Evolutionary conservation across 352 stramenopile genomes (phyloP).

Genomic region (Phytophthora ramorum): DNA sequence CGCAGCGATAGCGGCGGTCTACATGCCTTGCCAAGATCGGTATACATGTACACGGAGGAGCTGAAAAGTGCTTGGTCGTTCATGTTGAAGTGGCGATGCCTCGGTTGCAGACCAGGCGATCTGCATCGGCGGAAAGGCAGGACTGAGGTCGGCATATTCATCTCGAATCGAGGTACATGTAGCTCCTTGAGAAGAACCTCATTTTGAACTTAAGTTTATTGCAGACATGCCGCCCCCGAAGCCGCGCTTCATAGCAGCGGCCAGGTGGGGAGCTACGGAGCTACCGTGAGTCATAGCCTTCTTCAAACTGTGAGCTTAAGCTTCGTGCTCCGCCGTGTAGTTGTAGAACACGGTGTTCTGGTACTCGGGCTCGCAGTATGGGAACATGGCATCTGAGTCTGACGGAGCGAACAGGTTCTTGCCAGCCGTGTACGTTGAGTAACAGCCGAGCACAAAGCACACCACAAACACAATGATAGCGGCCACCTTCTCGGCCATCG

Average conservation of each 20-base stretch:
- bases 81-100: too few relatives aligned
- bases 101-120: too few relatives aligned
- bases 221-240: neutral
- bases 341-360: constrained; percentile 52
- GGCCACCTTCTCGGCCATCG: constrained; percentile 23
- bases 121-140: too few relatives aligned
- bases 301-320: constrained; percentile 18
- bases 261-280: neutral
- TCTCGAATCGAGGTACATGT: too few relatives aligned
- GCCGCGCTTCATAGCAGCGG: too few relatives aligned
- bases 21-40: too few relatives aligned
- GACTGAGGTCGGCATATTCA: too few relatives aligned
- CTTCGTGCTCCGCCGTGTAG: constrained; percentile 38
- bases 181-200: too few relatives aligned
- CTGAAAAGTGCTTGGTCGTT: too few relatives aligned
- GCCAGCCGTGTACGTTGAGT: constrained; percentile 53
- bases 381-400: constrained; percentile 32
- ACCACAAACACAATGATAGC: constrained; percentile 36
- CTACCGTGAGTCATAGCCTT: neutral
- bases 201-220: neutral
- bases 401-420: constrained; percentile 51
- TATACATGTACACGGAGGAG: too few relatives aligned
- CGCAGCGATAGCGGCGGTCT: too few relatives aligned
- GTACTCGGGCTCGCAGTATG: constrained; percentile 44
- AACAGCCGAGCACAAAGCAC: constrained; percentile 49